These are phyloP conservation scores for Inosperma sp. DNA, from an alignment of 768 basidiomycete species.

Conservation along the genomic window DNA sequence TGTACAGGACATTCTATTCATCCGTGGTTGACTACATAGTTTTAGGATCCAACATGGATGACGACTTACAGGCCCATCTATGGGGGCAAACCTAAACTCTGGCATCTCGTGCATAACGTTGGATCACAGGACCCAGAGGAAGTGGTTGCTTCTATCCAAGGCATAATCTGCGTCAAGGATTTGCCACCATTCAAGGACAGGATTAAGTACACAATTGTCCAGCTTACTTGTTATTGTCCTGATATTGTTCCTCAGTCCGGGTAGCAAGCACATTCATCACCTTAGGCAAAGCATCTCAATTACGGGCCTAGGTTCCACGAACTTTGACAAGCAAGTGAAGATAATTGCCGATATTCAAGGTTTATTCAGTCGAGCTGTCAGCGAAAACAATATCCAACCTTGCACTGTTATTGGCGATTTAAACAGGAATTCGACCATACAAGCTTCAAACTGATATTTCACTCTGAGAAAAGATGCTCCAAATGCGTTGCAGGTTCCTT, in stretches of 20 bases:
- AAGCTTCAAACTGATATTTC: background rate
- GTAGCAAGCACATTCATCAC: background rate
- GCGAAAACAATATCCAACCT: background rate
- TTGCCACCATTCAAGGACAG: background rate
- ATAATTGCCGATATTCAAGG: background rate
- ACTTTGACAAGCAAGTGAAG: background rate
- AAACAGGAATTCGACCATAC: background rate
- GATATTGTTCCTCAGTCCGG: background rate
- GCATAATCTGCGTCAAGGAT: slow-evolving; percentile 1
- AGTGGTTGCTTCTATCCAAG: slow-evolving; percentile 1
- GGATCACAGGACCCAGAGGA: background rate
- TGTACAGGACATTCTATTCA: background rate
- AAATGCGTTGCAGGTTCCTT: too few relatives aligned
- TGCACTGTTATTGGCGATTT: background rate
- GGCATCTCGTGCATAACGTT: background rate
- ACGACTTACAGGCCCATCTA: background rate
- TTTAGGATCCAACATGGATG: background rate
- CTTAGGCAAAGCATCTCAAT: background rate
- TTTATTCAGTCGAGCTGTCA: background rate
- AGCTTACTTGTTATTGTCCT: too few relatives aligned
- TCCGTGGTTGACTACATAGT: background rate
- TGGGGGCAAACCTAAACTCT: background rate
- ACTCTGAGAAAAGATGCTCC: background rate
- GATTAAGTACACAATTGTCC: background rate
- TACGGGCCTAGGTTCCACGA: background rate